Percentiles rank a stretch among this genome's conserved stretches.
phyloP scores from a whole-genome alignment of 139 green algal species.

The Chlorella sp. region DNA sequence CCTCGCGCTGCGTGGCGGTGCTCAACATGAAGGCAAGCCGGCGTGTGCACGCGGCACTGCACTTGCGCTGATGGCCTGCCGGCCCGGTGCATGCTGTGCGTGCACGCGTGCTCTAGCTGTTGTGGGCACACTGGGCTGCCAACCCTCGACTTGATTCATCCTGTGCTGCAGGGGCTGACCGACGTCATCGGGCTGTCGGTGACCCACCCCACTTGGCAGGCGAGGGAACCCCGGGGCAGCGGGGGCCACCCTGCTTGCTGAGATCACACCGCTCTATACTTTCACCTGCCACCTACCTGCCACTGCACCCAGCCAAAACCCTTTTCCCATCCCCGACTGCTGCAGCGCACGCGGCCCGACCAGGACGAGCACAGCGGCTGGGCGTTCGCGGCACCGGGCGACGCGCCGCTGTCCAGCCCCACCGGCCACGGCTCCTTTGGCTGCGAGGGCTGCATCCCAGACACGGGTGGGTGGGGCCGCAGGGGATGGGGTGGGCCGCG shows the following conservation, averaged over 20 bases:
- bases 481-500: neutral
- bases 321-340: no score
- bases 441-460: slow-evolving; percentile 75
- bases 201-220: slow-evolving; percentile 86
- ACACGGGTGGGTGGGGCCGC: slow-evolving; percentile 42
- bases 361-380: slow-evolving; percentile 91
- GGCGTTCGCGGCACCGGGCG: slow-evolving; percentile 68
- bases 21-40: slow-evolving; percentile 81
- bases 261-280: no score
- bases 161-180: slow-evolving; percentile 76
- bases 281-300: no score
- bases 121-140: no score
- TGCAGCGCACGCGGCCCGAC: slow-evolving; percentile 73
- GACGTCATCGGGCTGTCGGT: slow-evolving; percentile 84
- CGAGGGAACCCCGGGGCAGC: no score
- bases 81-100: no score
- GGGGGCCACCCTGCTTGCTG: no score
- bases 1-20: slow-evolving; percentile 71
- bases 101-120: no score
- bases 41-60: neutral
- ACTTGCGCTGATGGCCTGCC: neutral
- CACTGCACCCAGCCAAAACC: no score
- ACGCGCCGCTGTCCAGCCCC: slow-evolving; percentile 54
- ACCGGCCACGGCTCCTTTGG: slow-evolving; percentile 68
- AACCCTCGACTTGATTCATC: no score